Evolutionary conservation across 2,329 filamentous ascomycete genomes (phyloP), one percentile per base, ranked within the genome.

Genomic region (Aspergillus terreus): DNA sequence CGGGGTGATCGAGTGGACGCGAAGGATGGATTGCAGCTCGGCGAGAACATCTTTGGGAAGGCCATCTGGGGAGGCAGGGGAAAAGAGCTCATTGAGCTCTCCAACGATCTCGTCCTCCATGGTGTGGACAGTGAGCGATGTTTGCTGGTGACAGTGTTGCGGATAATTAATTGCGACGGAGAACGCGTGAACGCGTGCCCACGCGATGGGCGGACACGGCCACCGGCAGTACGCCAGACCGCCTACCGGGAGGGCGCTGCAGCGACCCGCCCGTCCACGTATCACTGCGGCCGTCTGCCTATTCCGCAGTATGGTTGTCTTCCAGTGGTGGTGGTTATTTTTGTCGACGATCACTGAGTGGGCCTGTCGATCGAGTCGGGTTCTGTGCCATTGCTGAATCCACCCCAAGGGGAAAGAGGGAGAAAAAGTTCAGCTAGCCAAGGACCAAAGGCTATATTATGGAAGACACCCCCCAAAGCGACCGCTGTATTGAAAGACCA

Each of bases 1-100:
- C 32, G 85, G 80, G 14, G 85, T 83, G 54, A 97, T 81, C 44
- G 84, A 84, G 73, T 96, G 90, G 54, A 97, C 79, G 49, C 86
- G 85, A 75, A 94, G 82, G 68, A 96, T 95, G 52, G 90, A 95
- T 67, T 87, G 82, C 59, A 99, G 78, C 74, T 96, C 92, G 48
- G 80, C 76, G 58, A 90, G 76, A 51, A 97, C 82, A 70, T 97
- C 92, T 57, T 84, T 76, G 55, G 90, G 83, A 5, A 97, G 78
- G 35, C 81, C 74, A 54, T 75, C 71, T 4, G 75, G 80, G 65
- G 71, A 78, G 64, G 70, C 78, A 64, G 63, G 75, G 53, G 71
- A 78, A 72, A 83, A 92, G 75, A 76, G 76, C 66, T 80, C 76
- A 53, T 81, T 80, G 60, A 85, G 75, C 61, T 83, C 79, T 36